These are phyloP conservation scores for bread wheat (Triticum aestivum) DNA, from an alignment of 176 grass and related monocot species.

Conservation along the genomic window DNA sequence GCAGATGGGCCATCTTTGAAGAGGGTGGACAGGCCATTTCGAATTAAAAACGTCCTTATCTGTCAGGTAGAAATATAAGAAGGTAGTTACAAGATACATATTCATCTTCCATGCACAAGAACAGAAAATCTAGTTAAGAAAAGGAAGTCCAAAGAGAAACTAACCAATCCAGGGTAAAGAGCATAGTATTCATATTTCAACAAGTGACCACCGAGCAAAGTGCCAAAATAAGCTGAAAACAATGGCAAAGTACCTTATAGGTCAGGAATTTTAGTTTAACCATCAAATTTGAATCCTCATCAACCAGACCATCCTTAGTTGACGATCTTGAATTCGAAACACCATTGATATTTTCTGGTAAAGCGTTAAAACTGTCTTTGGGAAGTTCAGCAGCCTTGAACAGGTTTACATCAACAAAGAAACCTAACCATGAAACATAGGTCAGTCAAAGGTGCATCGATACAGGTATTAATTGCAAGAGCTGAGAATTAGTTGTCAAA, in stretches of 20 bases:
- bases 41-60: slow-evolving; percentile 92
- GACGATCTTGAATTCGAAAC: slow-evolving; percentile 49
- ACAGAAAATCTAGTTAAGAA: background rate
- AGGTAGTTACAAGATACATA: slow-evolving; percentile 29
- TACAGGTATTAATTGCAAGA: slow-evolving; percentile 21
- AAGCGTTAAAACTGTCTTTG: slow-evolving; percentile 52
- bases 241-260: slow-evolving; percentile 61
- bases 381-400: slow-evolving; percentile 77
- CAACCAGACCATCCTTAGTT: slow-evolving; percentile 52
- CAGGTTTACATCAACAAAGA: slow-evolving; percentile 92
- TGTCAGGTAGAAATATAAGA: slow-evolving; percentile 42
- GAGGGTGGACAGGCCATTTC: slow-evolving; percentile 82
- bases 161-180: slow-evolving; percentile 8
- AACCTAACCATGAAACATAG: slow-evolving; percentile 62
- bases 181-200: background rate
- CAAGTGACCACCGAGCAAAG: background rate
- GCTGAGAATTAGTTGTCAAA: background rate
- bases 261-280: slow-evolving; percentile 97
- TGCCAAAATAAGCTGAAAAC: background rate
- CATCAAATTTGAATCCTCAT: slow-evolving; percentile 96
- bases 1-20: slow-evolving; percentile 71
- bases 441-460: background rate
- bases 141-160: background rate
- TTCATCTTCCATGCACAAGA: slow-evolving; percentile 1
- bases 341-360: slow-evolving; percentile 59